Evolutionary conservation across 2,329 filamentous ascomycete genomes (phyloP).

Genomic region (Penicillium sp.): DNA sequence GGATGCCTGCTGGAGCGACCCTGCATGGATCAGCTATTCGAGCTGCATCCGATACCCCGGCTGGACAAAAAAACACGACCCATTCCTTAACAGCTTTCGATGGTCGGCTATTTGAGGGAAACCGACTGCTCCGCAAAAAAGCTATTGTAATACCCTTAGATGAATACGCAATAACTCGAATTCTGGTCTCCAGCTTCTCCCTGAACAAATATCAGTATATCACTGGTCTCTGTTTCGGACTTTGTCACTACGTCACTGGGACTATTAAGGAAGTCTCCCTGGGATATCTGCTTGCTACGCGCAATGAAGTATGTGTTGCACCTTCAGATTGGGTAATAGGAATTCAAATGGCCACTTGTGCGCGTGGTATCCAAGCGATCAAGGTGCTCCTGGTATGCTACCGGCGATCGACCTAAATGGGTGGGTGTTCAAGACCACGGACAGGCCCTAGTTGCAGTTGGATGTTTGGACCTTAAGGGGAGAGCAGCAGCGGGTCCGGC

Average conservation of each 20-base stretch:
- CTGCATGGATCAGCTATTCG: background rate
- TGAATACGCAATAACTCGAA: background rate
- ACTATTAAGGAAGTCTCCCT: background rate
- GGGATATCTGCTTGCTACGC: background rate
- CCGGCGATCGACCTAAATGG: background rate
- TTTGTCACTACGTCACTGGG: background rate
- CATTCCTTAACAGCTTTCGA: background rate
- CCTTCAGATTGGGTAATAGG: background rate
- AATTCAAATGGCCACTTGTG: background rate
- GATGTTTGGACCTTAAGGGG: background rate
- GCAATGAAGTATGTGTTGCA: background rate
- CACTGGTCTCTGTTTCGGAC: background rate
- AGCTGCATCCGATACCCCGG: background rate
- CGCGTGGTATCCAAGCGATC: background rate
- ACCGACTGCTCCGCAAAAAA: background rate
- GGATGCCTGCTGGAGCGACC: background rate
- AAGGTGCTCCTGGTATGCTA: background rate
- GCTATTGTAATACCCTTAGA: background rate
- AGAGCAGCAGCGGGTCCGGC: background rate
- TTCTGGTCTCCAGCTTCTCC: background rate
- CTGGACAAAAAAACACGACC: background rate
- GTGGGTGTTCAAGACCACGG: background rate
- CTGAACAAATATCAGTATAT: background rate
- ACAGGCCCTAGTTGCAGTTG: background rate
- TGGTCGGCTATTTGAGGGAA: background rate